Evolutionary conservation across 1,284 basidiomycete genomes (phyloP), one percentile per base, ranked within the genome.

Genomic region (Rhodotorula sp.): DNA sequence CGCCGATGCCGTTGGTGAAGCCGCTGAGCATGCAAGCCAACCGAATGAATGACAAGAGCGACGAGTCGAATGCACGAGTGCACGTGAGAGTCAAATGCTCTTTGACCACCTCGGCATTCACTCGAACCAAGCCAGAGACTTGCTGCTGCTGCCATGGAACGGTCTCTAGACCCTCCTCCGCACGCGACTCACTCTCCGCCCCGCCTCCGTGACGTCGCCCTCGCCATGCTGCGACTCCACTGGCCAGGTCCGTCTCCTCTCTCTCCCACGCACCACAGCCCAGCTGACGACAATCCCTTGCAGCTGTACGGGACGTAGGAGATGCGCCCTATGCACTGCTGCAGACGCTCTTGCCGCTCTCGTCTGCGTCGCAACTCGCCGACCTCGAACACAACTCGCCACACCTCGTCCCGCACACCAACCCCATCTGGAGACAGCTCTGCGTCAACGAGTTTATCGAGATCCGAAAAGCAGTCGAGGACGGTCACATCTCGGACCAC

Each of bases 401-500:
- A 12, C 71, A 73, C 34, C 10, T 75, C 46, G 20, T 23, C 1
- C 49, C 57, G 0, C 16, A 57, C 43, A 72, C 70, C 14, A 54
- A 70, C 56, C 29, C 69, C 5, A 31, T 74, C 8, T 76, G 74
- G 74, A 67, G 65, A 23, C 18, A 65, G 3, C 56, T 76, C 5
- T 74, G 69, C 51, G 43, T 72, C 52, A 60, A 62, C 34, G 72
- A 73, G 39, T 76, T 76, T 43, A 58, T 74, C 59, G 64, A 69
- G 21, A 58, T 76, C 2, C 47, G 70, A 4, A 76, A 72, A n/a
- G 61, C 48, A 2, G 70, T 76, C 67, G 74, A 76, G 58, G 74
- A 76, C n/a, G 69, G 63, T 3, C 54, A 43, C 3, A 14, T 74
- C n/a, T 26, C 43, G 5, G 7, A 34, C 0, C 21, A 64, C 4